Conservation (phyloP, 768 basidiomycete genomes). For the Podaxis sp. region DNA sequence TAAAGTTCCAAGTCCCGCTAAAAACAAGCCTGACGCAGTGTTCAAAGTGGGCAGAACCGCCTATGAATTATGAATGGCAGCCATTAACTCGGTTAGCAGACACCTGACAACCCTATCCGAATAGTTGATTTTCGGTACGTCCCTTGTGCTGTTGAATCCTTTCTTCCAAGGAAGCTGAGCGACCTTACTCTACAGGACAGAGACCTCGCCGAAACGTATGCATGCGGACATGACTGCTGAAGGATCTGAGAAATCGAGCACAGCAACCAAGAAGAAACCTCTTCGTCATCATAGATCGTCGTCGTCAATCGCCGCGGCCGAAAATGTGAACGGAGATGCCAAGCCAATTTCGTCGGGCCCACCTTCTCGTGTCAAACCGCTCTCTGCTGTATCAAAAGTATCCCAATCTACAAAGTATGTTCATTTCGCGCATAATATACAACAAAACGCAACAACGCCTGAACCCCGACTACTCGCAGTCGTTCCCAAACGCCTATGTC, state of each 20-base stretch:
- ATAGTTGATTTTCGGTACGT: constrained; percentile 12
- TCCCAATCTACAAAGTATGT: constrained; percentile 7
- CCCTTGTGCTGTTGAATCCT: background rate
- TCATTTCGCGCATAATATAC: background rate
- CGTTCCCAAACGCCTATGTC: constrained; percentile 9
- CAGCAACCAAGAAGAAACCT: background rate
- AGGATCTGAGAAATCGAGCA: background rate
- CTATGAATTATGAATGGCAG: background rate
- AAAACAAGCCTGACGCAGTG: background rate
- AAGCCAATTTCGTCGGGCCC: background rate
- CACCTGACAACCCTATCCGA: constrained; percentile 10
- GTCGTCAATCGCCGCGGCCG: background rate
- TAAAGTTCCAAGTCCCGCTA: background rate
- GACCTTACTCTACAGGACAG: background rate
- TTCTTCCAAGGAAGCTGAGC: background rate
- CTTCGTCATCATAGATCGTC: constrained; percentile 1
- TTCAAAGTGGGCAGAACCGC: constrained; percentile 8
- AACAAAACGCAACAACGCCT: background rate
- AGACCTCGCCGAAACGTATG: constrained; percentile 10
- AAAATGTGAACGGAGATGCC: background rate
- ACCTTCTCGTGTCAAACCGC: background rate
- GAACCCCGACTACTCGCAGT: background rate
- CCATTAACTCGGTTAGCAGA: background rate
- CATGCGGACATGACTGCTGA: background rate
- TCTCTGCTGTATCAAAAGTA: background rate